Conservation (phyloP, 768 basidiomycete genomes). For the Thelephora aurantiotincta region DNA sequence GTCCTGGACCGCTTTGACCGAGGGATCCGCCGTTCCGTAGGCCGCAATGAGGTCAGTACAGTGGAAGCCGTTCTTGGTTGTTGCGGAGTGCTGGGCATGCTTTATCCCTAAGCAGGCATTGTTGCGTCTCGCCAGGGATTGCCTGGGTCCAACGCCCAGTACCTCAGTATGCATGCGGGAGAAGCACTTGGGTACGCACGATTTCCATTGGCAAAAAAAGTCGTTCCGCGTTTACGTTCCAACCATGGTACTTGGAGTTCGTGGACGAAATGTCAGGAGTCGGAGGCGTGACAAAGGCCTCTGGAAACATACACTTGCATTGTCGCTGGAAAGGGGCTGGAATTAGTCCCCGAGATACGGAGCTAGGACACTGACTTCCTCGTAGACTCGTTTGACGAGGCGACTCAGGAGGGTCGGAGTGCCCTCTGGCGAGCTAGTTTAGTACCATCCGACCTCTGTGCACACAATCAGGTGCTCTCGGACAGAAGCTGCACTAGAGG, state of each 20-base stretch:
- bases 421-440: slow-evolving; percentile 22
- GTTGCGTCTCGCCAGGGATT: slow-evolving; percentile 67
- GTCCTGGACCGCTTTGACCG: slow-evolving; percentile 37
- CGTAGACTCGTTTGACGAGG: slow-evolving; percentile 38
- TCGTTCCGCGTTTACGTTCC: slow-evolving; percentile 40
- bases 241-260: slow-evolving; percentile 41
- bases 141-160: background rate
- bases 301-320: slow-evolving; percentile 55
- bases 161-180: too few relatives aligned
- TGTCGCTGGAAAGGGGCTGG: slow-evolving; percentile 19
- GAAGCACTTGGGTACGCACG: too few relatives aligned
- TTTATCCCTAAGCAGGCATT: slow-evolving; percentile 38
- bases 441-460: slow-evolving; percentile 44
- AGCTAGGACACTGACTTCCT: slow-evolving; percentile 26
- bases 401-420: slow-evolving; percentile 37
- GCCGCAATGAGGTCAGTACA: slow-evolving; percentile 37
- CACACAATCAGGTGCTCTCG: background rate
- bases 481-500: slow-evolving; percentile 14
- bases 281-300: slow-evolving; percentile 35
- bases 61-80: slow-evolving; percentile 65
- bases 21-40: slow-evolving; percentile 31
- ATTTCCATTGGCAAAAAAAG: slow-evolving; percentile 60
- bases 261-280: slow-evolving; percentile 27
- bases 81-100: slow-evolving; percentile 29
- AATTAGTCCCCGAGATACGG: too few relatives aligned